Evolutionary conservation across 345 rosid genomes (phyloP), one percentile per base, ranked within the genome.

Genomic region (Linum trigynum): DNA sequence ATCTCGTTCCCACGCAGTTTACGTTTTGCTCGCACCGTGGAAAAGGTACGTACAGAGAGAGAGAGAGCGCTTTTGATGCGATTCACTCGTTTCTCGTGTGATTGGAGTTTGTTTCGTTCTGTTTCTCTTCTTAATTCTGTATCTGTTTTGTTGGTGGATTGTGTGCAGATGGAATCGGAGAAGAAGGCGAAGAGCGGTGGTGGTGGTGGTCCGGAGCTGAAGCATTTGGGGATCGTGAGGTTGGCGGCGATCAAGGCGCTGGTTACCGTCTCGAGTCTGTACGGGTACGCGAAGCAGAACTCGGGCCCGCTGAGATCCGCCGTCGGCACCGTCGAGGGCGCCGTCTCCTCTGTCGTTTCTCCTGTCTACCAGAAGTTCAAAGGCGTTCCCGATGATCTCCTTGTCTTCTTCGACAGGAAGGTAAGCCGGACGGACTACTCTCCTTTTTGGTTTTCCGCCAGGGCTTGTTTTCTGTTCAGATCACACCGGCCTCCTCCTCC

Each of bases 221-320:
- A 85, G 69, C 94, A 84, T 68, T 79, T 92, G n/a, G 87, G 83
- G 5, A 79, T 90, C 66, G 80, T 80, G 58, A 80, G 87, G 77
- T 40, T 83, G 38, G 81, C 90, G 1, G 83, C 94, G 78, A 80
- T 90, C 62, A 78, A 77, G 1, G 36, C 76, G 14, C 69, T 92
- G 58, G 75, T 82, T 7, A 66, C 71, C 68, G 79, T 85, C 14
- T 82, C 85, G 37, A 77, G 43, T 55, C 80, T 92, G 50, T 92
- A 90, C 79, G 78, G 78, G 5, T 82, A 77, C 78, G 96, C 91
- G 2, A 92, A 90, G 71, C 79, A 74, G 62, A 90, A 82, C 82
- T 86, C 91, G 9, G 98, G 97, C 17, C 87, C 94, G 8, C 73
- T 92, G 56, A 80, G 84, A 68, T 76, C 97, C 39, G 69, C 97